Percentiles rank a stretch among this genome's conserved stretches.
These are phyloP conservation scores for Calvatia gigantea DNA, from an alignment of 768 basidiomycete genomes.

Conservation along the genomic window DNA sequence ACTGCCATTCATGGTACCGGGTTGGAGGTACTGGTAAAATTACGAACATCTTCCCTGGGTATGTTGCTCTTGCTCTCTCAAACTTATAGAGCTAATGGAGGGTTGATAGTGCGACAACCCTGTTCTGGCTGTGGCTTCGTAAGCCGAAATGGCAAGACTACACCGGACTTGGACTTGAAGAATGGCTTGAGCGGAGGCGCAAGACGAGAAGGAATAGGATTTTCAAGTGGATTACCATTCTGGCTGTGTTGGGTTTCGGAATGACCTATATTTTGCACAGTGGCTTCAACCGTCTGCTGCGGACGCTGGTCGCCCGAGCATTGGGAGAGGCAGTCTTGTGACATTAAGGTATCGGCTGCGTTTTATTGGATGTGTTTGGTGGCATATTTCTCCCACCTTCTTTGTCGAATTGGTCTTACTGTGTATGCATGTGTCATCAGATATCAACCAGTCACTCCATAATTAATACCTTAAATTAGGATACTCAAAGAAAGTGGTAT, in stretches of 20 bases:
- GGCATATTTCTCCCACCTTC: too few species aligned
- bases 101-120: constrained; percentile 12
- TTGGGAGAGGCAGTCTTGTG: too few species aligned
- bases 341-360: too few species aligned
- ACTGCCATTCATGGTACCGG: constrained; percentile 41
- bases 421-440: too few species aligned
- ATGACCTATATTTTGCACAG: neutral
- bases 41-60: constrained; percentile 37
- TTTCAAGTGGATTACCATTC: neutral
- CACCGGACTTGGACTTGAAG: constrained; percentile 10
- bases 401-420: too few species aligned
- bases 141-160: constrained; percentile 32
- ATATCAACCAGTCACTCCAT: too few species aligned
- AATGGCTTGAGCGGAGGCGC: constrained; percentile 1
- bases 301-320: too few species aligned
- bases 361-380: too few species aligned
- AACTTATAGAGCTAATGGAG: neutral
- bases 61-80: constrained; percentile 1
- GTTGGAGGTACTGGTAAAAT: constrained; percentile 32
- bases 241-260: neutral
- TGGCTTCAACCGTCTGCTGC: neutral
- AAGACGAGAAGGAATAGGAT: neutral
- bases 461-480: too few species aligned
- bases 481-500: too few species aligned
- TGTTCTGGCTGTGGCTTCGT: constrained; percentile 34